These are phyloP conservation scores for Metschnikowia amazonensis DNA, from an alignment of 805 yeast species.

Conservation along the genomic window DNA sequence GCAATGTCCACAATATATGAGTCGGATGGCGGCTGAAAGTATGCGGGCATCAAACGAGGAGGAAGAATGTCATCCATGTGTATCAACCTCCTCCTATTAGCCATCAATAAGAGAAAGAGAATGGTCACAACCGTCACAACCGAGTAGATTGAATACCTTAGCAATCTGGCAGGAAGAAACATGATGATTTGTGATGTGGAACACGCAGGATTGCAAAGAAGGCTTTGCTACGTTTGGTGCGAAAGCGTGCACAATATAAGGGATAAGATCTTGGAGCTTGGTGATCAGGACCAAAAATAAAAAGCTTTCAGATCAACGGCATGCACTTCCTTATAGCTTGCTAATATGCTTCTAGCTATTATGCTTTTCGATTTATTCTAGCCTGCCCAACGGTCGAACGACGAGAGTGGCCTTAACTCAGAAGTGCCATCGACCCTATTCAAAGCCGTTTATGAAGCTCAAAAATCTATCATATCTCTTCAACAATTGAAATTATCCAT, in stretches of 20 bases:
- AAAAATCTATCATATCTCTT: too few species aligned
- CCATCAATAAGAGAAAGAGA: conserved; percentile 27
- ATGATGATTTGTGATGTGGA: conserved; percentile 4
- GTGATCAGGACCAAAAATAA: too few species aligned
- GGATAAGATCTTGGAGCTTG: neutral
- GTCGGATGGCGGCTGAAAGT: conserved; percentile 41
- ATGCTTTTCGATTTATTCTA: too few species aligned
- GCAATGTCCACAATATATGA: conserved; percentile 39
- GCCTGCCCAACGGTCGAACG: too few species aligned
- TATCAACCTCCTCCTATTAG: conserved; percentile 39
- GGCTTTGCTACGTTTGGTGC: neutral
- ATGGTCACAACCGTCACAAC: conserved; percentile 17
- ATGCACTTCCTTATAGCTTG: too few species aligned
- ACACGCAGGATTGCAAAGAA: neutral
- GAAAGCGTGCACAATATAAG: neutral
- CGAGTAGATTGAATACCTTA: conserved; percentile 25
- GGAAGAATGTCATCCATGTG: conserved; percentile 18
- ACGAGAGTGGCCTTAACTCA: too few species aligned
- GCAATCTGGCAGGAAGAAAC: conserved; percentile 30
- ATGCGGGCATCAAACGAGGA: conserved; percentile 28
- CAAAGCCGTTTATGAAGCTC: too few species aligned
- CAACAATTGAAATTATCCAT: neutral
- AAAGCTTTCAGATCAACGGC: too few species aligned
- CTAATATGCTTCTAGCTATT: too few species aligned
- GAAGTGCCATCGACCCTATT: too few species aligned